Percentiles rank a stretch among this genome's conserved stretches.
phyloP scores from a whole-genome alignment of 2,329 filamentous ascomycete genomes.

The Tolypocladium ovalisporum region DNA sequence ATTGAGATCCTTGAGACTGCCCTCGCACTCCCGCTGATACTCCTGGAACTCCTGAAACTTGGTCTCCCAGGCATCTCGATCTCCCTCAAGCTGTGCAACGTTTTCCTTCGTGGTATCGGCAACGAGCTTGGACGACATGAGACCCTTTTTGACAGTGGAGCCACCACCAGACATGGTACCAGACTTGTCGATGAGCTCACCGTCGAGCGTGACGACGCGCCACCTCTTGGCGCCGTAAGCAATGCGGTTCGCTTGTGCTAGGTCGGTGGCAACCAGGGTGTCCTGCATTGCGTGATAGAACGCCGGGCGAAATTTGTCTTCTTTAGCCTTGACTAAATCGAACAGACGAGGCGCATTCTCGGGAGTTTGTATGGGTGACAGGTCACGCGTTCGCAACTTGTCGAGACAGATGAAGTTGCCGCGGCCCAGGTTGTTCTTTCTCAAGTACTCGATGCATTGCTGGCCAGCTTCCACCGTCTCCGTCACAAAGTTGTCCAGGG shows the following conservation, averaged over 20 bases:
- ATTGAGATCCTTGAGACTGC: conserved; percentile 58
- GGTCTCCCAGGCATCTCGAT: conserved; percentile 75
- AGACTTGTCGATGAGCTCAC: conserved; percentile 93
- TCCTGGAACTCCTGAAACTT: conserved; percentile 79
- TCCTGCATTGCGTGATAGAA: conserved; percentile 96
- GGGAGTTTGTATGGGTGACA: conserved; percentile 74
- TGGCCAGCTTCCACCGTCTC: conserved; percentile 93
- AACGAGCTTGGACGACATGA: conserved; percentile 95
- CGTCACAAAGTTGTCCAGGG: conserved; percentile 91
- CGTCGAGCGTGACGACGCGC: conserved; percentile 92
- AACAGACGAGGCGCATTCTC: conserved; percentile 89
- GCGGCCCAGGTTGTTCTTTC: conserved; percentile 93
- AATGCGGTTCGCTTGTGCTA: conserved; percentile 94
- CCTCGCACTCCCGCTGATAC: conserved; percentile 70
- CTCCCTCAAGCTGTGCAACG: conserved; percentile 74
- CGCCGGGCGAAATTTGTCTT: conserved; percentile 75
- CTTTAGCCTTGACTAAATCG: conserved; percentile 81
- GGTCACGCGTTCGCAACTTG: conserved; percentile 67
- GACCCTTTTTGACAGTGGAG: conserved; percentile 75
- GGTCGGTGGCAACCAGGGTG: conserved; percentile 82
- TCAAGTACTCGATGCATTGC: conserved; percentile 93
- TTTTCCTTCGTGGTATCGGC: conserved; percentile 80
- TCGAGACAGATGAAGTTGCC: conserved; percentile 96
- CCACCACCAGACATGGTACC: conserved; percentile 99
- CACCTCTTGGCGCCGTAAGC: conserved; percentile 89